Evolutionary conservation across 1,284 basidiomycete species (phyloP).

Genomic region (Grifola frondosa): DNA sequence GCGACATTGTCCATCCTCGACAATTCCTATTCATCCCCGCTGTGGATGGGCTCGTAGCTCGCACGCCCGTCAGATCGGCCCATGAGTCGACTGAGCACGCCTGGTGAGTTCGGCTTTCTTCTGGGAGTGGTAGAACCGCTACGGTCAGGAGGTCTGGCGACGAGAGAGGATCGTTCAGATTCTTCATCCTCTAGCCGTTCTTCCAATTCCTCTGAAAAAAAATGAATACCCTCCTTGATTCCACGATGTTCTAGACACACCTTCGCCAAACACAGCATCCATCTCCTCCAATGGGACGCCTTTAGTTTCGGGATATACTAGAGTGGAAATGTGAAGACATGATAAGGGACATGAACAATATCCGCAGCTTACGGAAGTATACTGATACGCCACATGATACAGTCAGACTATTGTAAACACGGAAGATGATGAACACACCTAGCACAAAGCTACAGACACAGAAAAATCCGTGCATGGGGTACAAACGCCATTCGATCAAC

Average conservation of each 20-base stretch:
- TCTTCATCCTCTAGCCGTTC: slow-evolving; percentile 67
- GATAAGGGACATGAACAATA: slow-evolving; percentile 4
- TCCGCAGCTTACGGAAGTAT: slow-evolving; percentile 62
- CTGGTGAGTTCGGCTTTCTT: slow-evolving; percentile 23
- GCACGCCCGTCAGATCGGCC: slow-evolving; percentile 43
- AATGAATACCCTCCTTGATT: slow-evolving; percentile 17
- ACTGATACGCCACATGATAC: slow-evolving; percentile 42
- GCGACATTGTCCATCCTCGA: slow-evolving; percentile 51
- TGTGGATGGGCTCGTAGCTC: slow-evolving; percentile 55
- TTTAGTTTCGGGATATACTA: slow-evolving; percentile 85
- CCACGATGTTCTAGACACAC: slow-evolving; percentile 32
- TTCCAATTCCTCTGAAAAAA: slow-evolving; percentile 49
- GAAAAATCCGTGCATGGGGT: slow-evolving; percentile 96
- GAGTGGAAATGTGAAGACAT: slow-evolving; percentile 16
- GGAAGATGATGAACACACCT: slow-evolving; percentile 40
- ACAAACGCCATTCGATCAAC: slow-evolving; percentile 87
- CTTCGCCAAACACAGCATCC: slow-evolving; percentile 83
- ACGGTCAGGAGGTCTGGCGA: slow-evolving; percentile 40
- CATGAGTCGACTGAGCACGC: slow-evolving; percentile 54
- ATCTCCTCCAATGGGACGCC: slow-evolving; percentile 81
- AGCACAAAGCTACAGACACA: slow-evolving; percentile 86
- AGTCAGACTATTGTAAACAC: slow-evolving; percentile 16
- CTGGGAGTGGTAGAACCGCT: slow-evolving; percentile 36
- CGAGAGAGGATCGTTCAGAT: slow-evolving; percentile 65
- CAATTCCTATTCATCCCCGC: slow-evolving; percentile 65